Percentiles rank a stretch among this genome's conserved stretches.
Conservation (phyloP, 2,329 filamentous ascomycete species). For the Zymoseptoria pseudotritici region DNA sequence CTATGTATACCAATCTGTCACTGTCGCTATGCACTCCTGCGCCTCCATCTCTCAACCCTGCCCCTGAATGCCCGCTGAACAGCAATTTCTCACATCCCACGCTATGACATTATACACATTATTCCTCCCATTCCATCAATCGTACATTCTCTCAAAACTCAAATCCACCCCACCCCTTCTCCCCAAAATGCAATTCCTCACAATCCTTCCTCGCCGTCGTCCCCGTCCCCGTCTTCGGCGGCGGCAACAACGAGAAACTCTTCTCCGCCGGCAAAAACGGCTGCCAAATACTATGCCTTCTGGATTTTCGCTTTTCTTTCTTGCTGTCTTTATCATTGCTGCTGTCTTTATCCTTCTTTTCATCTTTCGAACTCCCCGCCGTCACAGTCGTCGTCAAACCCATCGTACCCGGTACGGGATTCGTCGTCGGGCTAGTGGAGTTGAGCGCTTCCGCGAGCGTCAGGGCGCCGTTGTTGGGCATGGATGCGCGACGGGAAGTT, state of each 20-base stretch:
- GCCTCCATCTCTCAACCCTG: too few species aligned
- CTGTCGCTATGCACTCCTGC: too few species aligned
- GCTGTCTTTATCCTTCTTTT: too few species aligned
- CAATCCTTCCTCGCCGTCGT: not conserved
- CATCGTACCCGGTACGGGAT: not conserved
- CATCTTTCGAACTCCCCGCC: not conserved
- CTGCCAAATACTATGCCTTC: not conserved
- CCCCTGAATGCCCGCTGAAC: too few species aligned
- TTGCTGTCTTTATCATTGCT: not conserved
- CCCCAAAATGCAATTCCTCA: not conserved
- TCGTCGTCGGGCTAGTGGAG: not conserved
- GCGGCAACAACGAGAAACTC: not conserved
- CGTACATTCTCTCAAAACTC: not conserved
- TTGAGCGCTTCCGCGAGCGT: not conserved
- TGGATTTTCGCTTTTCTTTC: not conserved
- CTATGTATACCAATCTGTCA: too few species aligned
- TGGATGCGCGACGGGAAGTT: not conserved
- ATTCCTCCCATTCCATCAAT: not conserved
- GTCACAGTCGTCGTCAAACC: not conserved
- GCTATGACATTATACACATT: not conserved
- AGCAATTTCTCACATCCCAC: too few species aligned
- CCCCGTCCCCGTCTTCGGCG: not conserved
- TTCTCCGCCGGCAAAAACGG: not conserved
- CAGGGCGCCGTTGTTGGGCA: not conserved
- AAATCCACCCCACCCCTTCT: not conserved